Evolutionary conservation across 129 eudicot species (phyloP).

Genomic region (Centaurea solstitialis): DNA sequence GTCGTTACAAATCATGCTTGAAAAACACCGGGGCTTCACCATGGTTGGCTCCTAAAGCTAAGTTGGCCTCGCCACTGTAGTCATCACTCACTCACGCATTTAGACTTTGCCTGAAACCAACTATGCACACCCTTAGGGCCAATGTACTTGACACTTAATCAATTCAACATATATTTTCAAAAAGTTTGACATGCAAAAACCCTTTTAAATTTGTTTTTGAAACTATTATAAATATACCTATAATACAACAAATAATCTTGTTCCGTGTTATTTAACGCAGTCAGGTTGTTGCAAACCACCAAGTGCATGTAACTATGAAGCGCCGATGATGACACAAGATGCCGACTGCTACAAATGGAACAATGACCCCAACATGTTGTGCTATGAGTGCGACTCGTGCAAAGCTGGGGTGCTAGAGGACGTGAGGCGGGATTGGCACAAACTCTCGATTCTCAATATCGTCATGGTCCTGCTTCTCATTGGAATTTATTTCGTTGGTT

Average conservation of each 20-base stretch:
- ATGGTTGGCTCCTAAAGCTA: no score
- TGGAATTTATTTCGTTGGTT: slow-evolving; percentile 74
- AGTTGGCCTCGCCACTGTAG: no score
- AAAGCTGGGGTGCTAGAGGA: slow-evolving; percentile 91
- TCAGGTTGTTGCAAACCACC: slow-evolving; percentile 99
- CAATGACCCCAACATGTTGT: slow-evolving; percentile 60
- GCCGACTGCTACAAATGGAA: slow-evolving; percentile 84
- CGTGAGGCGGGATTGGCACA: slow-evolving; percentile 71
- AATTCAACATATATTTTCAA: not conserved
- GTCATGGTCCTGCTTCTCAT: slow-evolving; percentile 69
- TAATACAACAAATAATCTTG: not conserved
- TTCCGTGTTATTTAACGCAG: slow-evolving; percentile 39
- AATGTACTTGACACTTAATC: not conserved
- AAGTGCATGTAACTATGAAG: slow-evolving; percentile 66
- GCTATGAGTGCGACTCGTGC: slow-evolving; percentile 93
- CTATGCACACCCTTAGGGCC: not conserved
- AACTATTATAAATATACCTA: not conserved
- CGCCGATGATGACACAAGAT: slow-evolving; percentile 56
- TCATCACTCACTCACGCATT: no score
- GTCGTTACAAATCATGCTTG: no score
- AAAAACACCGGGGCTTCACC: no score
- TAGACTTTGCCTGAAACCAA: not conserved
- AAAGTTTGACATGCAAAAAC: no score
- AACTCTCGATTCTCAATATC: slow-evolving; percentile 69
- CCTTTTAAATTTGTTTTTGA: not conserved